Conservation (phyloP, 139 green algal species). For the Closterium sp. region DNA sequence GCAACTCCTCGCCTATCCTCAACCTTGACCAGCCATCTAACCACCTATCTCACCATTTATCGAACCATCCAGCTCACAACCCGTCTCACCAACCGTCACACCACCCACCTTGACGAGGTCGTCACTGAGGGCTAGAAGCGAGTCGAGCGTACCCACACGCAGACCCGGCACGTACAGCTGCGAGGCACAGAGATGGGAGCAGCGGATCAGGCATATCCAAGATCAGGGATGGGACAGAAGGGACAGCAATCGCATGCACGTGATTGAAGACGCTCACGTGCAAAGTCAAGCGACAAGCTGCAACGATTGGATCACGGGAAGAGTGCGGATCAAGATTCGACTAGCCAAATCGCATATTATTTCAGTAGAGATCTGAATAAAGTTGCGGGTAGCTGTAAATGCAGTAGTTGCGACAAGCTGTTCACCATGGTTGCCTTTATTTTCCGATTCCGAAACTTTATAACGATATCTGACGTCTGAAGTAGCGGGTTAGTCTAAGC, state of each 20-base stretch:
- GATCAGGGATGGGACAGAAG: background rate
- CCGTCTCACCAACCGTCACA: too few relatives aligned
- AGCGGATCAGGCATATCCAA: background rate
- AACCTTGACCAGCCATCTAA: too few relatives aligned
- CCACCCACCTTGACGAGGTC: constrained; percentile 79
- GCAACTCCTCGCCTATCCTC: background rate
- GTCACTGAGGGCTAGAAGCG: constrained; percentile 86
- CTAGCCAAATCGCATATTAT: background rate
- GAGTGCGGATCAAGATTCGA: background rate
- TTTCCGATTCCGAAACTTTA: too few relatives aligned
- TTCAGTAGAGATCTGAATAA: background rate
- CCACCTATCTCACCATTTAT: too few relatives aligned
- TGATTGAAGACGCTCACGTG: background rate
- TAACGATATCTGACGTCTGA: background rate
- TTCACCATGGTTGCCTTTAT: too few relatives aligned
- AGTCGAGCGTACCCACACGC: constrained; percentile 89
- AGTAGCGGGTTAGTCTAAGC: background rate
- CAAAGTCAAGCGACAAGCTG: background rate
- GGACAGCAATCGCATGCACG: constrained; percentile 11
- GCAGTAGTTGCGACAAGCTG: background rate
- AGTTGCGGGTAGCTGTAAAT: background rate
- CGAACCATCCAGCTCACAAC: too few relatives aligned
- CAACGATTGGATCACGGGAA: background rate
- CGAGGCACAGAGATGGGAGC: background rate
- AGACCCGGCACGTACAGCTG: constrained; percentile 84